Conservation (phyloP, 2,329 filamentous ascomycete genomes). For the Alternaria gansuensis region DNA sequence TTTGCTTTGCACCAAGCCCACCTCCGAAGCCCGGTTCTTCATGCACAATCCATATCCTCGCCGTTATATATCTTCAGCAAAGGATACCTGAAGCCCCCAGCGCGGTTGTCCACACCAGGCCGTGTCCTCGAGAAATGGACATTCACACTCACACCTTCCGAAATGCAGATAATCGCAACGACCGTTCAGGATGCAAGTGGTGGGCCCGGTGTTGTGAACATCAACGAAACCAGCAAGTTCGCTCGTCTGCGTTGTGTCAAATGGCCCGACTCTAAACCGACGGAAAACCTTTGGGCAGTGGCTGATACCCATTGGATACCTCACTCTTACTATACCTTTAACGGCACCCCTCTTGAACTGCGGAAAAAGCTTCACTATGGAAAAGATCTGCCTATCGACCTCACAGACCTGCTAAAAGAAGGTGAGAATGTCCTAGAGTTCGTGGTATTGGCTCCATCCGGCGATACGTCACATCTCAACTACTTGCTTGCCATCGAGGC, state of each 20-base stretch:
- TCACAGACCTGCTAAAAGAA: constrained; percentile 67
- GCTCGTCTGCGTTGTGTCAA: constrained; percentile 75
- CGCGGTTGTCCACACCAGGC: constrained; percentile 45
- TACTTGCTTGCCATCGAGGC: constrained; percentile 76
- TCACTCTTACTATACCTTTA: constrained; percentile 73
- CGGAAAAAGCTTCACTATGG: constrained; percentile 76
- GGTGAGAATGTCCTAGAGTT: constrained; percentile 72
- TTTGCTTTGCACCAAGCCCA: constrained; percentile 68
- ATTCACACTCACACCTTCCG: constrained; percentile 58
- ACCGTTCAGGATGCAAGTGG: constrained; percentile 40
- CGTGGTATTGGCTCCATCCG: constrained; percentile 33
- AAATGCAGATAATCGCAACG: constrained; percentile 51
- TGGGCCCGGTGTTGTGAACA: constrained; percentile 43
- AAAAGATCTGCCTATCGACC: constrained; percentile 77
- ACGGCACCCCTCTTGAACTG: constrained; percentile 63
- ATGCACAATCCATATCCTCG: constrained; percentile 26
- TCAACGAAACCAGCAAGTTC: constrained; percentile 64
- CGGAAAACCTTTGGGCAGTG: constrained; percentile 67
- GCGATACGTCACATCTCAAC: constrained; percentile 51
- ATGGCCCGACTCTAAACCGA: constrained; percentile 40
- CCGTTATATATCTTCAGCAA: constrained; percentile 67
- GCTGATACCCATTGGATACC: constrained; percentile 74
- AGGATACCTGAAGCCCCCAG: constrained; percentile 61
- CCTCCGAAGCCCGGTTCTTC: constrained; percentile 63
- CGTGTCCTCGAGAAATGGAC: constrained; percentile 54